These are phyloP conservation scores for Ophiosphaerella korrae DNA, from an alignment of 2,329 filamentous ascomycete genomes.

Conservation along the genomic window DNA sequence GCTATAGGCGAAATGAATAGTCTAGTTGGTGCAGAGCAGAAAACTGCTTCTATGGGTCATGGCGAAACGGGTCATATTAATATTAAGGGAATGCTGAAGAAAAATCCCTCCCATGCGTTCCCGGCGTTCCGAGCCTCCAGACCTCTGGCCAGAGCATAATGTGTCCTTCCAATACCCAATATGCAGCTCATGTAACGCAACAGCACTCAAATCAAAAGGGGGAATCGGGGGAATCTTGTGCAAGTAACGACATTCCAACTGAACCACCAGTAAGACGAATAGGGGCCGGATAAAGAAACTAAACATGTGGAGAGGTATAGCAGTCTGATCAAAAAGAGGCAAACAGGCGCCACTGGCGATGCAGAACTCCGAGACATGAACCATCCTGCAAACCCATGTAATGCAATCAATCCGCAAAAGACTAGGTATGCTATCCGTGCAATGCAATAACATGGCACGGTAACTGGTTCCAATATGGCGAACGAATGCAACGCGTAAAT, in stretches of 20 bases:
- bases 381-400: constrained; percentile 35
- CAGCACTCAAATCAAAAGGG: constrained; percentile 10
- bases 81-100: constrained; percentile 30
- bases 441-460: constrained; percentile 21
- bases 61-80: constrained; percentile 28
- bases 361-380: constrained; percentile 21
- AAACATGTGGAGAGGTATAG: constrained; percentile 6
- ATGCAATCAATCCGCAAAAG: constrained; percentile 29
- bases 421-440: constrained; percentile 17
- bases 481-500: constrained; percentile 26
- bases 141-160: constrained; percentile 10
- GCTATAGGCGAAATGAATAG: not conserved
- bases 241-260: constrained; percentile 18
- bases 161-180: constrained; percentile 20
- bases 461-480: constrained; percentile 25
- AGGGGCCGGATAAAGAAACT: not conserved
- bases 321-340: constrained; percentile 20
- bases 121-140: constrained; percentile 12
- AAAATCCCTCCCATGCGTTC: constrained; percentile 17
- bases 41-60: no score
- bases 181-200: constrained; percentile 21
- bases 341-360: constrained; percentile 23
- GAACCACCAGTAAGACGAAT: constrained; percentile 27
- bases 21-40: not conserved
- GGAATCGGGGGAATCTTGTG: constrained; percentile 37